Evolutionary conservation across 805 yeast genomes (phyloP).

Genomic region (Saccharomycopsis fibuligera): DNA sequence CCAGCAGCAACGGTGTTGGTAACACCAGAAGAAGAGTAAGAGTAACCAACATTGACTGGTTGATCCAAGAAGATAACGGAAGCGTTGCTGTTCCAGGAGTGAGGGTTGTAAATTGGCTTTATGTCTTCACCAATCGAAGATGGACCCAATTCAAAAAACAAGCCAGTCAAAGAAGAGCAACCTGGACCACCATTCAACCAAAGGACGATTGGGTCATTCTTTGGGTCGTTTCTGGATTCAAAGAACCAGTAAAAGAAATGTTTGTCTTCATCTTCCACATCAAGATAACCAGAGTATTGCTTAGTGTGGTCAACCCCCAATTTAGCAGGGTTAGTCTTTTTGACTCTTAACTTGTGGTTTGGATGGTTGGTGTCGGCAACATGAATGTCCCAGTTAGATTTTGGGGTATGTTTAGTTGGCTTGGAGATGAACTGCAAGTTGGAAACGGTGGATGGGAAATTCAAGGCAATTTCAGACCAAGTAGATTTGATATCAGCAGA

Average conservation of each 20-base stretch:
- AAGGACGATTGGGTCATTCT: conserved; percentile 73
- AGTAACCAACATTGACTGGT: conserved; percentile 82
- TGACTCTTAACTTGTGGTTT: conserved; percentile 55
- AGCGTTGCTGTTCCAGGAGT: conserved; percentile 82
- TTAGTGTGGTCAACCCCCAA: conserved; percentile 79
- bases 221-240: conserved; percentile 85
- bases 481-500: conserved; percentile 42
- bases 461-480: conserved; percentile 60
- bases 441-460: conserved; percentile 51
- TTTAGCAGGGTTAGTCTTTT: conserved; percentile 49
- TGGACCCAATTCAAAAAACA: conserved; percentile 84
- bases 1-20: conserved; percentile 77
- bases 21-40: conserved; percentile 56
- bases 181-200: conserved; percentile 98
- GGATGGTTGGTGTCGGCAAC: conserved; percentile 36
- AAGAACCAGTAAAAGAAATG: conserved; percentile 64
- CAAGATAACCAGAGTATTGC: conserved; percentile 83
- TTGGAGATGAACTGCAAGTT: conserved; percentile 43
- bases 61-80: conserved; percentile 83
- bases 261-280: conserved; percentile 76
- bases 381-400: conserved; percentile 32
- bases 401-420: conserved; percentile 8
- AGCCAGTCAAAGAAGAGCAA: conserved; percentile 82
- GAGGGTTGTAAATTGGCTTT: conserved; percentile 63
- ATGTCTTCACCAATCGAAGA: conserved; percentile 56